Conservation (phyloP, 345 rosid species). For the Pistacia atlantica region DNA sequence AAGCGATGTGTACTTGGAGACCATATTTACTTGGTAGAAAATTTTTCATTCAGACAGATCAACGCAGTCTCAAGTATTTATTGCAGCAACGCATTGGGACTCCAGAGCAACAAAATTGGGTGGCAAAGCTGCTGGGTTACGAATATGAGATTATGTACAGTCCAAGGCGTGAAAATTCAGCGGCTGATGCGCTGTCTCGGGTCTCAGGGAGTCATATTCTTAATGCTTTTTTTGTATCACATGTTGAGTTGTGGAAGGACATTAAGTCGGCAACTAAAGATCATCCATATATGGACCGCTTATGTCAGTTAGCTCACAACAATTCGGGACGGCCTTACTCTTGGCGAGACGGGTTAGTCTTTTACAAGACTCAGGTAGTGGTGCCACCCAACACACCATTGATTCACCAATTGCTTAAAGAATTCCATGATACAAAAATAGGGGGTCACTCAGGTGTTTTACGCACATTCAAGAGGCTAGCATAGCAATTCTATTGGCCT, state of each 20-base stretch:
- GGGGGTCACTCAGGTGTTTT: too few species aligned
- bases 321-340: not conserved
- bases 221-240: not conserved
- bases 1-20: too few species aligned
- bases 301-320: too few species aligned
- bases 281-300: not conserved
- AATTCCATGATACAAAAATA: conserved; percentile 1
- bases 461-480: too few species aligned
- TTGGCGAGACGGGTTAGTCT: not conserved
- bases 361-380: not conserved
- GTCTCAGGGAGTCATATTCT: not conserved
- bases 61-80: not conserved
- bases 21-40: too few species aligned
- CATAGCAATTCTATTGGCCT: too few species aligned
- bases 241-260: not conserved
- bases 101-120: not conserved
- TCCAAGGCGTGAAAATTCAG: not conserved
- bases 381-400: not conserved
- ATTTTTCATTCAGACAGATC: not conserved
- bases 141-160: not conserved
- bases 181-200: not conserved
- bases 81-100: not conserved
- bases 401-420: not conserved
- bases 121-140: not conserved
- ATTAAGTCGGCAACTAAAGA: not conserved